Conservation (phyloP, 306 rosid genomes). For the Echinosophora koreensis region DNA sequence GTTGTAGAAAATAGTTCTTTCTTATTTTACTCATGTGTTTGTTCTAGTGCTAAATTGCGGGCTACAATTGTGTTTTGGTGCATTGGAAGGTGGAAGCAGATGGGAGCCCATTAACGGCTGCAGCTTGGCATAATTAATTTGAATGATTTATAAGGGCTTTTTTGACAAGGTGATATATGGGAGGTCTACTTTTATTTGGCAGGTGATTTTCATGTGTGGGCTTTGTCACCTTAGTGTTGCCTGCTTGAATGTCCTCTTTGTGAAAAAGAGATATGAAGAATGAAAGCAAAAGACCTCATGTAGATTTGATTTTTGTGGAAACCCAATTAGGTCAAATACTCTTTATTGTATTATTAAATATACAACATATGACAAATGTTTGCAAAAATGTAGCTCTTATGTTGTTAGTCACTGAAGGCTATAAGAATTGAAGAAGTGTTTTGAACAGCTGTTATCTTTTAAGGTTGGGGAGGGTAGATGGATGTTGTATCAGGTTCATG, state of each 20-base stretch:
- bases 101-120: neutral
- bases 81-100: constrained; percentile 34
- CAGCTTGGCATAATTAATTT: constrained; percentile 9
- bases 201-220: constrained; percentile 1
- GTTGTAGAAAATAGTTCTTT: neutral
- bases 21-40: constrained; percentile 25
- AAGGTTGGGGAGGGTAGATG: constrained; percentile 18
- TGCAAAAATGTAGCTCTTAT: neutral
- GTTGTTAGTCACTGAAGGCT: neutral
- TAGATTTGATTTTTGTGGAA: neutral
- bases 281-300: neutral
- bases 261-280: neutral
- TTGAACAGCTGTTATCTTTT: neutral
- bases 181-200: neutral
- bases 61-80: neutral
- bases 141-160: neutral
- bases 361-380: neutral
- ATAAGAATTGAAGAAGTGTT: neutral
- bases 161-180: neutral
- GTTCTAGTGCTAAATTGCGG: constrained; percentile 8
- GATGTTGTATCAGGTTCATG: neutral
- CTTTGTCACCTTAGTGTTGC: neutral
- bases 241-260: neutral
- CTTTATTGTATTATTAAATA: neutral
- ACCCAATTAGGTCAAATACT: neutral